Evolutionary conservation across 2,329 filamentous ascomycete species (phyloP).

Genomic region (Nemania abortiva): DNA sequence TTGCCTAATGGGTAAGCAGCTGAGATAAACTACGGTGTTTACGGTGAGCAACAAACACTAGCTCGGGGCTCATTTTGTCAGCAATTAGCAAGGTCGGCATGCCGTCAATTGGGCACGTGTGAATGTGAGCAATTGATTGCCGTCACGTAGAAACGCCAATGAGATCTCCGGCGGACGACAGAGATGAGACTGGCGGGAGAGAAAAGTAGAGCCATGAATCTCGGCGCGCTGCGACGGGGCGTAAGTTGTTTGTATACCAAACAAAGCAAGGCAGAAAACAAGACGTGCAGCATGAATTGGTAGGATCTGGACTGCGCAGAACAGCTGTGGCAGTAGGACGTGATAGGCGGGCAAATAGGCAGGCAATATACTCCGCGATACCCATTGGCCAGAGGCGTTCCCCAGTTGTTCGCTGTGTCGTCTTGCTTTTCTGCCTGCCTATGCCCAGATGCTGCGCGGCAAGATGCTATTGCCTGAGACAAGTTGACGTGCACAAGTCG

Average conservation of each 20-base stretch:
- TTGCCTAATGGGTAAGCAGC: slow-evolving; percentile 11
- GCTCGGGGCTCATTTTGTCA: slow-evolving; percentile 1
- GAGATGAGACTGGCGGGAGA: slow-evolving; percentile 20
- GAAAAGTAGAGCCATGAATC: slow-evolving; percentile 13
- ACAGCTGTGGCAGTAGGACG: slow-evolving; percentile 14
- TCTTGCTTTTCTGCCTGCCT: slow-evolving; percentile 27
- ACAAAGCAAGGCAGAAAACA: slow-evolving; percentile 32
- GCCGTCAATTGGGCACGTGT: slow-evolving; percentile 24
- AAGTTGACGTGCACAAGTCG: slow-evolving; percentile 26
- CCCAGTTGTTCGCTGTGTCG: slow-evolving; percentile 19
- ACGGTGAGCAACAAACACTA: background rate
- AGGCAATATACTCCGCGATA: slow-evolving; percentile 21
- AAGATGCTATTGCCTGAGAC: slow-evolving; percentile 34
- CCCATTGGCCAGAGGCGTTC: slow-evolving; percentile 18
- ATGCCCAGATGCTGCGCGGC: slow-evolving; percentile 24
- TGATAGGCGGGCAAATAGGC: slow-evolving; percentile 15
- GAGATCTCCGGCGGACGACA: slow-evolving; percentile 6
- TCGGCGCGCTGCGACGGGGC: slow-evolving; percentile 20
- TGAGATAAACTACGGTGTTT: background rate
- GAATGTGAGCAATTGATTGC: slow-evolving; percentile 10
- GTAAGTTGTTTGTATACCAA: slow-evolving; percentile 9
- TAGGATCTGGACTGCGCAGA: slow-evolving; percentile 30
- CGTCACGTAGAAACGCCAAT: slow-evolving; percentile 21
- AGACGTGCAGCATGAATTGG: slow-evolving; percentile 19
- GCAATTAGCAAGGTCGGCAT: slow-evolving; percentile 3